Base-by-base conservation (phyloP, 2,329 filamentous ascomycete species). In the Aspergillus ustus region DNA sequence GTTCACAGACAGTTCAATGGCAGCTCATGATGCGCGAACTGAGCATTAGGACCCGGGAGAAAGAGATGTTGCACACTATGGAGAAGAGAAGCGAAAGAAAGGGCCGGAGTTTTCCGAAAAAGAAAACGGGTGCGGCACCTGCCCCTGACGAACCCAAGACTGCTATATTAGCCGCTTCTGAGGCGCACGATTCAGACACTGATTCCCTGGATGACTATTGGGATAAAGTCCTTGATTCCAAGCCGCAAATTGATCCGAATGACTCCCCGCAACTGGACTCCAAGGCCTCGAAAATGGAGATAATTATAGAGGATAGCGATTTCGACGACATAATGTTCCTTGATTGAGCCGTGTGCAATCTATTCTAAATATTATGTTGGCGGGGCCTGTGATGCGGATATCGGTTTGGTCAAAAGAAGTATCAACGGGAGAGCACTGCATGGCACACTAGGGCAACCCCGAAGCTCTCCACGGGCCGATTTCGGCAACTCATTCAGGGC, bases 21-120 rank as follows among this genome's bases (percentile, higher is more conserved):
- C 81, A 83, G 0, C 85, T 90, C 52, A 86, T 97, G 78, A 90
- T 96, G 80, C 93, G 88, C 72, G 93, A 96, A 73, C 77, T 96
- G 68, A 95, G 85, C 54, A 78, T 97, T 52, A 84, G 94, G 34
- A 81, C 86, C 40, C 84, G 91, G 25, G 93, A 90, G 0, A 77
- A 83, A 58, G 89, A 90, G 60, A 89, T 93, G 66, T 79, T 93
- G 1, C 84, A 88, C 45, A 52, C 57, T 19, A 87, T 87, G 66
- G 70, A 97, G 28, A 82, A 92, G 67, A 91, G 87, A 73, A 78
- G 78, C 61, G 81, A 78, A 62, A 77, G 31, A 28, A 58, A 51
- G 34, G 52, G 22, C 9, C 45, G 34, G n/a, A 57, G 34, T 20
- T 8, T 6, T 5, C n/a, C 25, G 17, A 52, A 53, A 31, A 44